A percentile compares a stretch with the other conserved stretches of the same genome.
These are phyloP conservation scores for Coelastrella sp. DNA, from an alignment of 139 green algal species.

Conservation along the genomic window DNA sequence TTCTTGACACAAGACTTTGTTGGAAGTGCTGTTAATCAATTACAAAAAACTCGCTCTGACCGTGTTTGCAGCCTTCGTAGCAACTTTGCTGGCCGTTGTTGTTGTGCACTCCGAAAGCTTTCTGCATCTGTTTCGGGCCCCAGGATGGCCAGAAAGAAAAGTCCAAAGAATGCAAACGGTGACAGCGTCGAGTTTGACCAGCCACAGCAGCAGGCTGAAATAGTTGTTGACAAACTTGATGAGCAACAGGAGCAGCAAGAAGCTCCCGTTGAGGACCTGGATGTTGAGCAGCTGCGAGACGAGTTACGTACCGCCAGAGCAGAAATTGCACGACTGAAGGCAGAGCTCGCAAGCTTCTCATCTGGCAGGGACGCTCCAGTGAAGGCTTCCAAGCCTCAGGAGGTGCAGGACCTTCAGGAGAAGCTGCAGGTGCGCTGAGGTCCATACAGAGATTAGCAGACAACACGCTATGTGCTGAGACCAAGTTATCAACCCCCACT, in stretches of 20 bases:
- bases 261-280: constrained; percentile 15
- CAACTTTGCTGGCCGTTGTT: too few species aligned
- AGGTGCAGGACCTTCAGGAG: constrained; percentile 37
- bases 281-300: background rate
- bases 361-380: background rate
- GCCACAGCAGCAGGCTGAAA: background rate
- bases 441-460: background rate
- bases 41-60: too few species aligned
- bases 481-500: background rate
- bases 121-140: background rate
- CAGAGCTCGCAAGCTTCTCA: constrained; percentile 5
- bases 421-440: constrained; percentile 4
- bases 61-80: too few species aligned
- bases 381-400: constrained; percentile 32
- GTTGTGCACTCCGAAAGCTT: too few species aligned
- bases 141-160: constrained; percentile 39
- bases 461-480: background rate
- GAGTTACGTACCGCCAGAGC: background rate
- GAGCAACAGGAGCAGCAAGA: constrained; percentile 5
- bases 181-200: background rate
- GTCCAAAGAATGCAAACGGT: background rate
- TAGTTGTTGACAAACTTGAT: background rate
- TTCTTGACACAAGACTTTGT: too few species aligned
- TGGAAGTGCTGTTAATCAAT: too few species aligned
- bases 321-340: constrained; percentile 27